Evolutionary conservation across 441 rosid genomes (phyloP).

Genomic region (Melastoma candidum): DNA sequence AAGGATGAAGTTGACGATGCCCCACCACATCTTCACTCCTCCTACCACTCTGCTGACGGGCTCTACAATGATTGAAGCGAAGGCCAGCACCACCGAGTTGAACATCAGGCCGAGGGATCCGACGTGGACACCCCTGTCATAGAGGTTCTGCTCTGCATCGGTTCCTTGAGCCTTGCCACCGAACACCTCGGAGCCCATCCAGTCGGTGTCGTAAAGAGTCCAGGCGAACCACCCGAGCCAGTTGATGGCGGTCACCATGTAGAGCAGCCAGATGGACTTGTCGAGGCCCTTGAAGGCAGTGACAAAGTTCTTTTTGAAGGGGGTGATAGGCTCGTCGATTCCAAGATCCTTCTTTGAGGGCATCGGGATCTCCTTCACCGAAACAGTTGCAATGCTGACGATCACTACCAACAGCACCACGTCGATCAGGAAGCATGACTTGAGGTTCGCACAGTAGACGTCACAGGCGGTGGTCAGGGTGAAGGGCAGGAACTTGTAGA

Average conservation of each 20-base stretch:
- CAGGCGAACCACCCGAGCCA: conserved; percentile 97
- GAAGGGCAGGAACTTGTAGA: conserved; percentile 52
- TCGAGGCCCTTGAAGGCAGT: conserved; percentile 39
- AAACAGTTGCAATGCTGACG: conserved; percentile 29
- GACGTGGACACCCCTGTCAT: conserved; percentile 49
- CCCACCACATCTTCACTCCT: conserved; percentile 62
- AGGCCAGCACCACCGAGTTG: conserved; percentile 54
- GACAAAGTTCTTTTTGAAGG: conserved; percentile 36
- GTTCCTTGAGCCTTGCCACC: conserved; percentile 46
- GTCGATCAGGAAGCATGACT: conserved; percentile 65
- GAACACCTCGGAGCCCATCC: conserved; percentile 89
- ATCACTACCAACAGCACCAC: conserved; percentile 40
- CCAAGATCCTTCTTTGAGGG: conserved; percentile 22
- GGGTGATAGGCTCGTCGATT: conserved; percentile 15
- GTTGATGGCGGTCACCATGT: conserved; percentile 64
- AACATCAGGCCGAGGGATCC: conserved; percentile 74
- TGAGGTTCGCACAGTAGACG: conserved; percentile 80
- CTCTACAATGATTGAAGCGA: conserved; percentile 38
- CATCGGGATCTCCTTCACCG: conserved; percentile 39
- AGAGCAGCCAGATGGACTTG: conserved; percentile 72
- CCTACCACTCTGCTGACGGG: conserved; percentile 33
- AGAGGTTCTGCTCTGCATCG: conserved; percentile 22
- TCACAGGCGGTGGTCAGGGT: conserved; percentile 64
- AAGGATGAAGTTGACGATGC: conserved; percentile 48
- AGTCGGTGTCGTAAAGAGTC: conserved; percentile 74